These are phyloP conservation scores for Candida chauliodis DNA, from an alignment of 805 yeast species.

Conservation along the genomic window DNA sequence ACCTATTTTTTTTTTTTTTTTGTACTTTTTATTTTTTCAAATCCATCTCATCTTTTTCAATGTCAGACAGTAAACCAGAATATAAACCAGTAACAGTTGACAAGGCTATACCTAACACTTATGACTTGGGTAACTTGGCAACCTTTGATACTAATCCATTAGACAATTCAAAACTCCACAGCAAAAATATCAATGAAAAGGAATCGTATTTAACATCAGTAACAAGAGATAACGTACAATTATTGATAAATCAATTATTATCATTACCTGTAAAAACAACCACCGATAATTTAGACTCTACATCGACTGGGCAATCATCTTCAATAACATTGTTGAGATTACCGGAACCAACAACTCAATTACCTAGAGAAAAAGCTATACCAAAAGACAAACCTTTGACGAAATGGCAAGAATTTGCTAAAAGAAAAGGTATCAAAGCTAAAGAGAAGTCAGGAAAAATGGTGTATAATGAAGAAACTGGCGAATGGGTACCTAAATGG, in stretches of 20 bases:
- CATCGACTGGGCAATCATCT: constrained; percentile 59
- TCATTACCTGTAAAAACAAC: constrained; percentile 88
- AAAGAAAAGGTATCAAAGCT: constrained; percentile 88
- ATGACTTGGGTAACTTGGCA: constrained; percentile 87
- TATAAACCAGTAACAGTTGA: constrained; percentile 81
- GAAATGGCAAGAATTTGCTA: constrained; percentile 96
- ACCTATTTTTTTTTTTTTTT: background rate
- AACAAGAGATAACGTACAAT: constrained; percentile 90
- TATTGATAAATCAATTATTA: constrained; percentile 83
- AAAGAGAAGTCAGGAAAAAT: constrained; percentile 86
- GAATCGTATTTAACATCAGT: constrained; percentile 62
- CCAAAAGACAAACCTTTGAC: constrained; percentile 92
- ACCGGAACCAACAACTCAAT: constrained; percentile 75
- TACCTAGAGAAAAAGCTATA: constrained; percentile 94
- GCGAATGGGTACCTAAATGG: constrained; percentile 98
- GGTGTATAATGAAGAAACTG: constrained; percentile 83
- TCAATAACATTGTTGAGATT: constrained; percentile 78
- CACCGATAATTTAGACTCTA: constrained; percentile 59
- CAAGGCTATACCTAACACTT: constrained; percentile 83
- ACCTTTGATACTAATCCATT: constrained; percentile 88
- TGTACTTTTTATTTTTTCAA: background rate
- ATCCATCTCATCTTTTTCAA: constrained; percentile 8
- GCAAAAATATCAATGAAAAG: constrained; percentile 43
- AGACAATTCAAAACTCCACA: constrained; percentile 53
- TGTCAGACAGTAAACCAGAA: constrained; percentile 15